Base-by-base conservation (phyloP, 768 basidiomycete species). In the Xerocomus potaroensis region DNA sequence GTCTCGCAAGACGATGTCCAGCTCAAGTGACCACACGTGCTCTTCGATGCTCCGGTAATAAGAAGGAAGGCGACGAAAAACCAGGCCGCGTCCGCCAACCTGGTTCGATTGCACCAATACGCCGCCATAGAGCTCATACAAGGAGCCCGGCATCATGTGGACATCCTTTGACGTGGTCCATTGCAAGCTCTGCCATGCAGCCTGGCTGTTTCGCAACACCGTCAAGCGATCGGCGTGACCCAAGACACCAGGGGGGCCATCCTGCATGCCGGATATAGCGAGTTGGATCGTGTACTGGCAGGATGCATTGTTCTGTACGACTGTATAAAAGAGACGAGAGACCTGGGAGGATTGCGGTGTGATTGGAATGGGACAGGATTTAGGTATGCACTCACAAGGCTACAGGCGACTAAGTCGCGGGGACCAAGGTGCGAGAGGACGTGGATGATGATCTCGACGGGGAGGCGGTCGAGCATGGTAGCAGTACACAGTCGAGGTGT, bases 51-150 rank as follows among this genome's bases (percentile, higher is more conserved):
- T 65, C 19, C 78, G 74, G 39, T 67, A 60, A 22, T 57, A 56
- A 8, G 80, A 81, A 15, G 80, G 77, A 10, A 83, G 69, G 41
- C 71, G 71, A 44, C 63, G 61, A 55, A 81, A 80, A 14, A 53
- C 54, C 27, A 83, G 62, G 1, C 56, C 54, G 4, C 54, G 59
- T 3, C 58, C 60, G 3, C 53, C 62, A 19, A 5, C 0, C 15
- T 47, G 23, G 18, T 19, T 51, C 33, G 66, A 62, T 53, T 79
- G 78, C 1, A 69, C 80, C 8, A 83, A 58, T 11, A 83, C 73
- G 10, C 77, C 77, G 3, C 80, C 81, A 48, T 70, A 81, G 0
- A 83, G 69, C 53, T 83, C 81, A 72, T 81, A 82, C 5, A 78
- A 54, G 16, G 66, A 65, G 23, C 77, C 77, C 4, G 51, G 48